Conservation (phyloP, 2,329 filamentous ascomycete genomes). For the Penicillium sp. region DNA sequence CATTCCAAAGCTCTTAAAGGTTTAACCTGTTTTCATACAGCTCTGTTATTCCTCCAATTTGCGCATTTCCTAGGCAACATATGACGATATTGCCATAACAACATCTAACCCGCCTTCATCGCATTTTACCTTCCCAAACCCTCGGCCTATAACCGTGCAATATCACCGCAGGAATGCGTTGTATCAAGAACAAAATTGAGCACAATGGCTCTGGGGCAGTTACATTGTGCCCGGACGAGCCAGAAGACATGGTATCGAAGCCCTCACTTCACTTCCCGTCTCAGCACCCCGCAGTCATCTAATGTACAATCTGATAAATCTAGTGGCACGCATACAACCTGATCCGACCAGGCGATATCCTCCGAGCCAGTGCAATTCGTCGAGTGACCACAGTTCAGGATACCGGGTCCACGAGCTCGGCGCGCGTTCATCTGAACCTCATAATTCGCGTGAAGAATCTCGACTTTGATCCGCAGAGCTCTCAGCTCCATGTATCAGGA, state of each 20-base stretch:
- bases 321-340: conserved; percentile 76
- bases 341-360: conserved; percentile 62
- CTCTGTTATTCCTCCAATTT: background rate
- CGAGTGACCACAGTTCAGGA: conserved; percentile 60
- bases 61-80: background rate
- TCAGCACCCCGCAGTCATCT: conserved; percentile 3
- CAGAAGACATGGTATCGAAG: conserved; percentile 66
- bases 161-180: conserved; percentile 52
- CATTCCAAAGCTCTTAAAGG: background rate
- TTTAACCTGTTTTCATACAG: background rate
- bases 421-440: conserved; percentile 63
- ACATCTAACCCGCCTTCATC: background rate
- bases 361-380: conserved; percentile 65
- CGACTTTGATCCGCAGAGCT: conserved; percentile 68
- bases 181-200: conserved; percentile 66
- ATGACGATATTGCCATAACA: conserved; percentile 1
- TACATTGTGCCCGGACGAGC: conserved; percentile 67
- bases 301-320: background rate
- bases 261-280: background rate
- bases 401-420: conserved; percentile 61
- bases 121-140: background rate
- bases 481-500: conserved; percentile 67
- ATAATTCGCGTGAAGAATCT: conserved; percentile 64
- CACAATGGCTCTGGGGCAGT: conserved; percentile 64
- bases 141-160: background rate